Evolutionary conservation across 164 flowering plant species (phyloP).

Genomic region (Cinnamomum micranthum): DNA sequence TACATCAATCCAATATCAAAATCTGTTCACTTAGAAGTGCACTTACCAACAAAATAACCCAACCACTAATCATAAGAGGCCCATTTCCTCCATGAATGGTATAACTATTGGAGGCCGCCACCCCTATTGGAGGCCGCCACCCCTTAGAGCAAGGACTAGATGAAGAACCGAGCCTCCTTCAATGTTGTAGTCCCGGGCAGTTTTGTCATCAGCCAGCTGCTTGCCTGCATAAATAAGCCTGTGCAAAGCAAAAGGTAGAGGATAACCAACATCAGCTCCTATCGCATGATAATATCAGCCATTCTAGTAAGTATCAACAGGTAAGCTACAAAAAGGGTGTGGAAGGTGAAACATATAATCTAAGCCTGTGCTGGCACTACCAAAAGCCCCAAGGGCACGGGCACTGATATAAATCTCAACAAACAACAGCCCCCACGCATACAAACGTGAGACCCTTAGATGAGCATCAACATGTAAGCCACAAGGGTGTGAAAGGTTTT

Average conservation of each 20-base stretch:
- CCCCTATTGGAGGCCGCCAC: background rate
- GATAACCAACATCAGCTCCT: background rate
- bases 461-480: no score
- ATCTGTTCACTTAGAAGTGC: background rate
- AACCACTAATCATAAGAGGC: background rate
- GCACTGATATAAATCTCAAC: no score
- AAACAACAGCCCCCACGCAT: no score
- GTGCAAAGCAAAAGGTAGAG: background rate
- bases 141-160: constrained; percentile 11
- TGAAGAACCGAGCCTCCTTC: constrained; percentile 13
- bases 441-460: no score
- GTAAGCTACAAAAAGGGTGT: no score
- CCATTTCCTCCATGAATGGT: background rate
- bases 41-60: no score
- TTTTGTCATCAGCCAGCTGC: constrained; percentile 28
- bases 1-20: background rate
- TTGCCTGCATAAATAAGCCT: constrained; percentile 43
- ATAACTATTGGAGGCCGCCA: background rate
- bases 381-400: no score
- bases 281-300: background rate
- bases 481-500: no score
- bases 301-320: background rate
- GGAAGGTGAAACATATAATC: no score
- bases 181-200: constrained; percentile 13
- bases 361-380: no score